Base-by-base conservation (phyloP, 768 basidiomycete species). In the Mycena pura region DNA sequence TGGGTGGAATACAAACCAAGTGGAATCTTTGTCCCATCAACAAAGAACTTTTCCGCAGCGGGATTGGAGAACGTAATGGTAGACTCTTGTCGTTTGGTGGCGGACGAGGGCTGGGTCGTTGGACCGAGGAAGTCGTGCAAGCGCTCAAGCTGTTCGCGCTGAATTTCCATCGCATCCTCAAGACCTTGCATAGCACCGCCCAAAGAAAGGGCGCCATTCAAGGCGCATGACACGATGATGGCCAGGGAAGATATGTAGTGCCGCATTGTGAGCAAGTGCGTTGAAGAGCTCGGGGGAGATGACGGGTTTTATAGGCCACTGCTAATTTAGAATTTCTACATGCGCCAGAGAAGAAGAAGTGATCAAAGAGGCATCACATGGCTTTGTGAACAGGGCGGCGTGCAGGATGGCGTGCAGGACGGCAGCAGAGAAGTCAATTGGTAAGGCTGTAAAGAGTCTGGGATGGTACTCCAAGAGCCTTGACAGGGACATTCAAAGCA, bases 21-120 rank as follows among this genome's bases (percentile, higher is more conserved):
- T 21, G 81, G 80, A 39, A 83, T 76, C 25, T 72, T 81, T 0
- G 77, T 80, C 14, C 82, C 82, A 55, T 82, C 81, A 6, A 83
- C 82, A 19, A 78, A 74, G 62, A 82, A 83, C 54, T 78, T 60
- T 21, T 84, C 76, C 2, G 88, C 88, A 24, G 77, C 81, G 31
- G 87, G 86, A 66, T 90, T 88, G 7, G 76, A 71, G 72, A 90
- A 91, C 0, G 84, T 87, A 60, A 90, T 84, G 47, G 76, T 74
- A 7, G 78, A 74, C 9, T 63, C 66, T 55, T 69, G 72, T 80
- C 81, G 70, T 78, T 77, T 51, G 76, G 45, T 19, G 27, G 34
- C 50, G 25, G 28, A 60, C 21, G 45, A 66, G 44, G 52, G 24
- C 44, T 19, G 58, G 44, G 7, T 69, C 60, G 22, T 50, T 17